Evolutionary conservation across 1,139 yeast species (phyloP).

Genomic region (Diutina rugosa): DNA sequence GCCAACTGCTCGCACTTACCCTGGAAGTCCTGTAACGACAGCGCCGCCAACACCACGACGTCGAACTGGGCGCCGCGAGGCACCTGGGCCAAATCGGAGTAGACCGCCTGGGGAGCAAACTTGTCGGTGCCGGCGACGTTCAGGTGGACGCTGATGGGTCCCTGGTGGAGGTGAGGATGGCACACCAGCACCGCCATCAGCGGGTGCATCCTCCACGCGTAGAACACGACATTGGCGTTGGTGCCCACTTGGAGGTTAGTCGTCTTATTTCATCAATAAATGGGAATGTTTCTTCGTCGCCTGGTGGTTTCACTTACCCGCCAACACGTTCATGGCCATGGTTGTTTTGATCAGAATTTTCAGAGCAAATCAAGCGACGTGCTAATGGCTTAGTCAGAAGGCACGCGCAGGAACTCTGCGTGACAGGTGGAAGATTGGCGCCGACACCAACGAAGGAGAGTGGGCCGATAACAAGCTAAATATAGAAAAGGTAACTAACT

Average conservation of each 20-base stretch:
- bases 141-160: constrained; percentile 5
- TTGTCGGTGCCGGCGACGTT: neutral
- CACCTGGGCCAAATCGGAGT: constrained; percentile 8
- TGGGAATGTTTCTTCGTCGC: neutral
- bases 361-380: neutral
- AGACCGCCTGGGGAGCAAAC: constrained; percentile 4
- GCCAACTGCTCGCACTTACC: constrained; percentile 13
- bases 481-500: too few relatives aligned
- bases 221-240: constrained; percentile 12
- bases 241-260: constrained; percentile 8
- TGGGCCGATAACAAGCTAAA: too few relatives aligned
- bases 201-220: constrained; percentile 8
- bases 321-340: neutral
- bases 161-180: constrained; percentile 4
- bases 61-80: constrained; percentile 15
- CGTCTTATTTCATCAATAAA: neutral
- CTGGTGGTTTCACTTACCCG: neutral
- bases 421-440: neutral
- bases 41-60: constrained; percentile 21
- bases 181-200: constrained; percentile 6
- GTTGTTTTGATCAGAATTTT: neutral
- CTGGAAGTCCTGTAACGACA: constrained; percentile 32
- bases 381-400: neutral
- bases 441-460: neutral
- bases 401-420: constrained; percentile 2